A percentile compares a stretch with the other conserved stretches of the same genome.
phyloP scores from a whole-genome alignment of 768 basidiomycete species.

The Psilocybe azurescens region DNA sequence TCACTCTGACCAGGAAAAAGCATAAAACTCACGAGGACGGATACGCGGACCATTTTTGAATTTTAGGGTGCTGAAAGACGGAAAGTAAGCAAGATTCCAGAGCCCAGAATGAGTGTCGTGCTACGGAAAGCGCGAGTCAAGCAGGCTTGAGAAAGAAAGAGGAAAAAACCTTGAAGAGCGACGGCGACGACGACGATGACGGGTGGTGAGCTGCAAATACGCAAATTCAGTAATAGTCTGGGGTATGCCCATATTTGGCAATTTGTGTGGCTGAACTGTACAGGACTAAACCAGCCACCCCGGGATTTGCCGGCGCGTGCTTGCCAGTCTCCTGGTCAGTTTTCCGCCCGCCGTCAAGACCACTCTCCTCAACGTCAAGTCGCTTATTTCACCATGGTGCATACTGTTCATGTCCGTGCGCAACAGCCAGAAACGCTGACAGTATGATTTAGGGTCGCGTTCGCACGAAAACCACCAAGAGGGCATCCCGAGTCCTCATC shows the following conservation, averaged over 20 bases:
- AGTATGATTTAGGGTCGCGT: slow-evolving; percentile 82
- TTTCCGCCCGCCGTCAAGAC: slow-evolving; percentile 25
- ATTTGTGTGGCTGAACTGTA: slow-evolving; percentile 37
- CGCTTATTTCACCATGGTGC: slow-evolving; percentile 58
- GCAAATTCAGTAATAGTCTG: neutral
- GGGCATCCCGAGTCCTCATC: slow-evolving; percentile 97
- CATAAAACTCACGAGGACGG: slow-evolving; percentile 76
- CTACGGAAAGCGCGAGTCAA: slow-evolving; percentile 85
- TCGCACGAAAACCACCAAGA: slow-evolving; percentile 99
- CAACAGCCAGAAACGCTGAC: slow-evolving; percentile 21
- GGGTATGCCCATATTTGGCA: slow-evolving; percentile 19
- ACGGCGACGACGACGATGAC: slow-evolving; percentile 25
- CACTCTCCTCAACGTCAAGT: slow-evolving; percentile 27
- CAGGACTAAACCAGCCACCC: slow-evolving; percentile 46
- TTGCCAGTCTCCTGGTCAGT: slow-evolving; percentile 10
- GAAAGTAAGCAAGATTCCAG: slow-evolving; percentile 40
- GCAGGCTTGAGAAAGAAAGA: slow-evolving; percentile 42
- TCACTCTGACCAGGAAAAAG: neutral
- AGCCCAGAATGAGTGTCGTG: slow-evolving; percentile 87
- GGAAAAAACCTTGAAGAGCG: slow-evolving; percentile 45
- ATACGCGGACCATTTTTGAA: slow-evolving; percentile 83
- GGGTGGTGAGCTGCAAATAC: slow-evolving; percentile 6
- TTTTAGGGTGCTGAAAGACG: slow-evolving; percentile 26
- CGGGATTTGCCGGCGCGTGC: slow-evolving; percentile 37
- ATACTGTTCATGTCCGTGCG: slow-evolving; percentile 10